Evolutionary conservation across 345 rosid genomes (phyloP), one percentile per base, ranked within the genome.

Genomic region (Euclidium syriacum): DNA sequence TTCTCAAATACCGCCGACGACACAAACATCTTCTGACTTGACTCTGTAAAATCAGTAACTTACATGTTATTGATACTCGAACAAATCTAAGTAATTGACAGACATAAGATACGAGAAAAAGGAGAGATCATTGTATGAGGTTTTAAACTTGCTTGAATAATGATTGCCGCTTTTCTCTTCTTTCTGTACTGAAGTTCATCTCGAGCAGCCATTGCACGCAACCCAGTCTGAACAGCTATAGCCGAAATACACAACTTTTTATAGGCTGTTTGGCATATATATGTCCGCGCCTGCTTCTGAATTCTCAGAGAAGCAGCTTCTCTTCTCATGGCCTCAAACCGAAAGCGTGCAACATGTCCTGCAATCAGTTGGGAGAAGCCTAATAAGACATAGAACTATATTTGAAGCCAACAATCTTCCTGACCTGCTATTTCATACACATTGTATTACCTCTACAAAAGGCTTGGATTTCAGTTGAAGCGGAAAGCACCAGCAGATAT

Each of bases 131-230:
- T 36, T 42, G 34, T n/a, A 65, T 27, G 62, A 22, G 25, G 22
- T 24, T 60, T 49, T 43, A 30, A 50, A 49, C 73, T 68, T 80
- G 85, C 99, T 87, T 90, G 96, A 69, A 94, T 86, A 53, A 76
- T 26, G 50, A 70, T 77, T 15, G 95, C 90, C 20, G 92, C 91
- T 63, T 25, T 78, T 48, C 68, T 83, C 64, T 65, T 81, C 86
- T 77, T 83, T 76, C 77, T 87, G 67, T 72, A 64, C n/a, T 56
- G 77, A 65, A 81, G 72, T 66, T 84, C 90, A 67, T 68, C 77
- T 52, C 79, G 76, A 77, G 90, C 90, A 79, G 76, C 83, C 91
- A 84, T 87, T 49, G 82, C 81, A 61, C 91, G 89, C 73, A 84
- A 64, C 39, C 91, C 87, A 24, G 89, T 52, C 70, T 90, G 97